Conservation (phyloP, 352 stramenopile species). For the Pythium dissotocum region DNA sequence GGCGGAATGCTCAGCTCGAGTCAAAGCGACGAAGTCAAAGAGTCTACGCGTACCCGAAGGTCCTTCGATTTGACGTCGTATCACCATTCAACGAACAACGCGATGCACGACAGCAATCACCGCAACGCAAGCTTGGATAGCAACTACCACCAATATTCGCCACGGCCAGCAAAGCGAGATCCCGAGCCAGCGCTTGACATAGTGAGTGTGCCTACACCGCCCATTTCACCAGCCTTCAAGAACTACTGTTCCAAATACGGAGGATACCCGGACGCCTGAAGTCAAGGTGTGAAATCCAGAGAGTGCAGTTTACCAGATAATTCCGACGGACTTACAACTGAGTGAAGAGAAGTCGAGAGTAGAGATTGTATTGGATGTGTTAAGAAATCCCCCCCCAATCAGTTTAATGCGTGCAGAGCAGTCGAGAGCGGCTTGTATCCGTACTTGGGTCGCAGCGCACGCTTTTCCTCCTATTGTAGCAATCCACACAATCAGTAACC, state of each 20-base stretch:
- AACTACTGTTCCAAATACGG: slow-evolving; percentile 88
- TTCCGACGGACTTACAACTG: slow-evolving; percentile 13
- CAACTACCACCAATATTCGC: not conserved
- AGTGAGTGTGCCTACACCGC: slow-evolving; percentile 19
- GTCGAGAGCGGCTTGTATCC: slow-evolving; percentile 51
- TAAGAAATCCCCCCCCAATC: slow-evolving; percentile 10
- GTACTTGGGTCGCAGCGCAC: slow-evolving; percentile 76
- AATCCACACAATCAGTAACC: not conserved
- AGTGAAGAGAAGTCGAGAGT: slow-evolving; percentile 16
- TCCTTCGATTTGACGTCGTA: slow-evolving; percentile 48
- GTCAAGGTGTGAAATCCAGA: not conserved
- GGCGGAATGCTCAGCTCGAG: slow-evolving; percentile 1
- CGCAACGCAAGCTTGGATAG: slow-evolving; percentile 19
- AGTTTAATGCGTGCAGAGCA: slow-evolving; percentile 20
- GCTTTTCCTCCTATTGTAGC: slow-evolving; percentile 71
- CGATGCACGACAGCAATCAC: not conserved
- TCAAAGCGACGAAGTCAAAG: slow-evolving; percentile 7
- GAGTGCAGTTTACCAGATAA: not conserved
- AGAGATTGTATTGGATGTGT: slow-evolving; percentile 25
- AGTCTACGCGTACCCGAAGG: slow-evolving; percentile 12
- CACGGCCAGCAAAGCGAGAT: not conserved
- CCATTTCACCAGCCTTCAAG: slow-evolving; percentile 51
- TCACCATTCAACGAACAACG: slow-evolving; percentile 5
- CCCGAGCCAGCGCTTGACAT: not conserved
- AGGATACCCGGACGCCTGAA: slow-evolving; percentile 60